Percentiles rank a stretch among this genome's conserved stretches.
These are phyloP conservation scores for Barbatosphaeria neglecta DNA, from an alignment of 495 filamentous ascomycete species.

Conservation along the genomic window DNA sequence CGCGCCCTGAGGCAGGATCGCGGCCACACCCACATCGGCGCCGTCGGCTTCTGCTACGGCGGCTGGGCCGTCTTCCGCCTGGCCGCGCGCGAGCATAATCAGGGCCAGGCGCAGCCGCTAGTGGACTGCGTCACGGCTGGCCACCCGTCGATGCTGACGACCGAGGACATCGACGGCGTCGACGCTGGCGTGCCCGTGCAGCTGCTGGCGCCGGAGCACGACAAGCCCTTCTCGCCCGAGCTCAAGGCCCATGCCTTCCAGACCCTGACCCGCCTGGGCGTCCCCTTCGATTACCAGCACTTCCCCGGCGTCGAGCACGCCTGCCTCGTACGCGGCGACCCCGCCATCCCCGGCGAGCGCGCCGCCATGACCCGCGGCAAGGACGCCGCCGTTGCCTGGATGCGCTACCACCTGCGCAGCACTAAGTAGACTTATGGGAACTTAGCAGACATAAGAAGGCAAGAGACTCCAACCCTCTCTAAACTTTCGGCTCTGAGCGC, in stretches of 20 bases:
- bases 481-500: no score
- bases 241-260: slow-evolving; percentile 35
- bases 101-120: no score
- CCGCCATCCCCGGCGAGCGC: slow-evolving; percentile 25
- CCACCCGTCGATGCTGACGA: slow-evolving; percentile 39
- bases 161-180: slow-evolving; percentile 40
- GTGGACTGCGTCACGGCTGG: slow-evolving; percentile 44
- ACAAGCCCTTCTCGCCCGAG: slow-evolving; percentile 35
- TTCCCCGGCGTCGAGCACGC: slow-evolving; percentile 44
- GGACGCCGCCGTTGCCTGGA: slow-evolving; percentile 31
- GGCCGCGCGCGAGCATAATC: slow-evolving; percentile 15
- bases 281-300: slow-evolving; percentile 46
- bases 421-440: background rate
- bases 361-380: slow-evolving; percentile 36
- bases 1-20: slow-evolving; percentile 25
- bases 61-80: slow-evolving; percentile 46
- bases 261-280: slow-evolving; percentile 25
- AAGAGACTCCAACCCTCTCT: no score
- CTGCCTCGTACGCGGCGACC: slow-evolving; percentile 35
- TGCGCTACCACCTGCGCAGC: slow-evolving; percentile 22
- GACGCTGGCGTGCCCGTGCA: slow-evolving; percentile 45
- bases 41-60: slow-evolving; percentile 51
- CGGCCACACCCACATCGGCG: slow-evolving; percentile 35
- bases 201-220: slow-evolving; percentile 46
- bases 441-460: no score